A percentile compares a stretch with the other conserved stretches of the same genome.
Conservation (phyloP, 2,329 filamentous ascomycete genomes). For the Akanthomyces muscarius region DNA sequence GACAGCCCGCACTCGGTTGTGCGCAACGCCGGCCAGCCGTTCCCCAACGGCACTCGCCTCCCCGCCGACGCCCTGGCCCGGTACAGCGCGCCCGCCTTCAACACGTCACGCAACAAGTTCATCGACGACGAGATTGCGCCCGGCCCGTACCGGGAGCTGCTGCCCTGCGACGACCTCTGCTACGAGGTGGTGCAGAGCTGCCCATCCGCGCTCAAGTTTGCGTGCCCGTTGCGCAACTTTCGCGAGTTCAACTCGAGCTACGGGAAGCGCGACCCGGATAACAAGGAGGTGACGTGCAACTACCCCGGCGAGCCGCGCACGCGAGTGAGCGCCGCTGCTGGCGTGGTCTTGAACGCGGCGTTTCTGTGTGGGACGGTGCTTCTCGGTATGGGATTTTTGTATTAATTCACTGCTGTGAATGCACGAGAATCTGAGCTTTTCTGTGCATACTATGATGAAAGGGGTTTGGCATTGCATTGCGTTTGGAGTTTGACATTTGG, state of each 20-base stretch:
- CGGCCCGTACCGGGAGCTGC: conserved; percentile 88
- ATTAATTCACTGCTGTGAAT: background rate
- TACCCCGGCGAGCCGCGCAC: conserved; percentile 36
- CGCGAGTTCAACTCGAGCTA: conserved; percentile 35
- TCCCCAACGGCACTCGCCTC: conserved; percentile 63
- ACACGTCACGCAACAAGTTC: conserved; percentile 60
- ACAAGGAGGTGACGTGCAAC: conserved; percentile 32
- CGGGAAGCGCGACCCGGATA: conserved; percentile 26
- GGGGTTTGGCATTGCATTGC: conserved; percentile 4
- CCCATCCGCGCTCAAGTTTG: conserved; percentile 70
- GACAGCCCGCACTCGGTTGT: conserved; percentile 39
- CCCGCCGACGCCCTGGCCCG: conserved; percentile 29
- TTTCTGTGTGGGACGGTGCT: background rate
- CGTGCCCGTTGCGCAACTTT: conserved; percentile 56
- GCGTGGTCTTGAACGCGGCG: background rate
- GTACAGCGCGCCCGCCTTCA: conserved; percentile 25
- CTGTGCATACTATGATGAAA: background rate
- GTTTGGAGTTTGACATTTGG: conserved; percentile 4
- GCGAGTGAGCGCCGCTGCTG: conserved; percentile 7
- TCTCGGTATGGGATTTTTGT: background rate
- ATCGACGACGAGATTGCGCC: conserved; percentile 72
- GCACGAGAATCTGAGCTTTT: background rate
- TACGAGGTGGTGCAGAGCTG: conserved; percentile 82
- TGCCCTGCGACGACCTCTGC: conserved; percentile 86
- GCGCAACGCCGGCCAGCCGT: conserved; percentile 68